phyloP scores from a whole-genome alignment of 805 yeast species.

The Wickerhamomyces subpelliculosus region DNA sequence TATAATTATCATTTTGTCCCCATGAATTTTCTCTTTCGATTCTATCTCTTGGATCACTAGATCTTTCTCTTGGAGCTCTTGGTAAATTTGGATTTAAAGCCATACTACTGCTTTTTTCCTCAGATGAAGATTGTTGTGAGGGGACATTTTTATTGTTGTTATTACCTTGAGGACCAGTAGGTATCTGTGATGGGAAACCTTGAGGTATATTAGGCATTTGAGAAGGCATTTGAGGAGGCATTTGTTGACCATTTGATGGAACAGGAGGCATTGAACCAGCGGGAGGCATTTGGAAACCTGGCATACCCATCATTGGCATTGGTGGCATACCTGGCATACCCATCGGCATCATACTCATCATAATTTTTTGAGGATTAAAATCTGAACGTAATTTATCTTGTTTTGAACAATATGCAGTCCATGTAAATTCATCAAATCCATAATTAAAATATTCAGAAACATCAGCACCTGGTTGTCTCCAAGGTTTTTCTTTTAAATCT shows the following conservation, averaged over 20 bases:
- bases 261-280: conserved; percentile 14
- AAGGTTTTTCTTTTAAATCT: conserved; percentile 86
- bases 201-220: not conserved
- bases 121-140: conserved; percentile 4
- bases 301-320: conserved; percentile 27
- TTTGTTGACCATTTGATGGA: not conserved
- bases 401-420: conserved; percentile 88
- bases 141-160: conserved; percentile 1
- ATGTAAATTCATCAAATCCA: conserved; percentile 93
- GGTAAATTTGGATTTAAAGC: conserved; percentile 5
- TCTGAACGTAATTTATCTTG: conserved; percentile 78
- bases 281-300: conserved; percentile 6
- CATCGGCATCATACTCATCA: conserved; percentile 51
- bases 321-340: conserved; percentile 29
- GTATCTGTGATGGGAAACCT: not conserved
- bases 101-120: not conserved
- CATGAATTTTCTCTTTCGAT: conserved; percentile 11
- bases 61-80: conserved; percentile 11
- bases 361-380: conserved; percentile 74
- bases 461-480: conserved; percentile 98
- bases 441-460: conserved; percentile 90
- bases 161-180: not conserved
- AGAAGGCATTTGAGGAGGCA: not conserved
- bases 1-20: conserved; percentile 15
- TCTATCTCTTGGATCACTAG: conserved; percentile 16